These are phyloP conservation scores for Candida nanaspora DNA, from an alignment of 805 yeast species.

Conservation along the genomic window DNA sequence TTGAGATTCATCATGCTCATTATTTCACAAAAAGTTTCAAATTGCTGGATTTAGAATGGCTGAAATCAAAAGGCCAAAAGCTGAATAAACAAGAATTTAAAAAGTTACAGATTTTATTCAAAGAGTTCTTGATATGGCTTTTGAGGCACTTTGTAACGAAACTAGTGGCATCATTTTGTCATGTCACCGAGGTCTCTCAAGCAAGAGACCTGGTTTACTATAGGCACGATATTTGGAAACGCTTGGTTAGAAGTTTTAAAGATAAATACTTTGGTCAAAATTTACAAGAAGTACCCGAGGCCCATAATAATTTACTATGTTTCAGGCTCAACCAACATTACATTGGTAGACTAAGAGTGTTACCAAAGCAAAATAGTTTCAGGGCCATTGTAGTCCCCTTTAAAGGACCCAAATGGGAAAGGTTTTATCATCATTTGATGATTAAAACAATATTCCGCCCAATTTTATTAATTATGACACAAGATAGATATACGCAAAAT, in stretches of 20 bases:
- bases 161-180: slow-evolving; percentile 49
- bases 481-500: slow-evolving; percentile 2
- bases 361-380: slow-evolving; percentile 57
- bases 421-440: slow-evolving; percentile 26
- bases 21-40: slow-evolving; percentile 29
- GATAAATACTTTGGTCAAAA: slow-evolving; percentile 32
- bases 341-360: slow-evolving; percentile 38
- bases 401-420: slow-evolving; percentile 28
- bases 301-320: slow-evolving; percentile 5
- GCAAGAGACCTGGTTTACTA: slow-evolving; percentile 37
- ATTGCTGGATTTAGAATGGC: slow-evolving; percentile 47
- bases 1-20: slow-evolving; percentile 27
- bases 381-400: slow-evolving; percentile 54
- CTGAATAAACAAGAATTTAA: slow-evolving; percentile 35
- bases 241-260: slow-evolving; percentile 34
- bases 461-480: slow-evolving; percentile 25
- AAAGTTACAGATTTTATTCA: slow-evolving; percentile 29
- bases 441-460: slow-evolving; percentile 36
- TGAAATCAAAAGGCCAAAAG: slow-evolving; percentile 27
- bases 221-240: slow-evolving; percentile 53
- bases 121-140: slow-evolving; percentile 51
- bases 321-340: slow-evolving; percentile 17
- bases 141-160: slow-evolving; percentile 37
- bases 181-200: slow-evolving; percentile 53
- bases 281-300: slow-evolving; percentile 18